phyloP scores from a whole-genome alignment of 768 basidiomycete genomes.

The Calocybe gangraenosa region DNA sequence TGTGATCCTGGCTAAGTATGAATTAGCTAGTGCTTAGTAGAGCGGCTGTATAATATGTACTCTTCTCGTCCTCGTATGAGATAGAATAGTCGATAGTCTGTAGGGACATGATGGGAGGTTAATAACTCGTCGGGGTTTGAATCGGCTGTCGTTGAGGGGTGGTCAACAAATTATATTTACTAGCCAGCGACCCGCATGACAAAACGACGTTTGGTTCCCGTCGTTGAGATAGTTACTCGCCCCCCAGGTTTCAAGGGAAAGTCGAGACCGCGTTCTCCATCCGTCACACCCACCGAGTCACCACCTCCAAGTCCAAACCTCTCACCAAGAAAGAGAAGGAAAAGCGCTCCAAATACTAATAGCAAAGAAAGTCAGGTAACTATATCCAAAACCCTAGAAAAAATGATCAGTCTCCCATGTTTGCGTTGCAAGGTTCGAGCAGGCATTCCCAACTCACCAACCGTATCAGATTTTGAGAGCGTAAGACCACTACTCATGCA shows the following conservation, averaged over 20 bases:
- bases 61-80: conserved; percentile 70
- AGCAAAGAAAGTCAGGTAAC: neutral
- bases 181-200: no score
- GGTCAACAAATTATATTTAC: conserved; percentile 1
- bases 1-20: conserved; percentile 55
- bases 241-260: conserved; percentile 6
- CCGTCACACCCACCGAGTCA: conserved; percentile 1
- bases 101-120: conserved; percentile 54
- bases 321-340: conserved; percentile 12
- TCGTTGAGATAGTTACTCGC: conserved; percentile 16
- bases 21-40: conserved; percentile 4
- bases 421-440: neutral
- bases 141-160: conserved; percentile 13
- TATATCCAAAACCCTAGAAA: neutral
- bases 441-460: conserved; percentile 12
- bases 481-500: neutral
- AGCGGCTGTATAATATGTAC: conserved; percentile 26
- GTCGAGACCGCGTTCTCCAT: neutral
- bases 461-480: conserved; percentile 18
- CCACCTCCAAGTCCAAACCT: neutral
- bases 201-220: conserved; percentile 5
- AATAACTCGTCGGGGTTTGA: conserved; percentile 36
- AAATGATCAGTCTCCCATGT: no score
- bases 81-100: conserved; percentile 56
- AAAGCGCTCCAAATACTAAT: neutral